These are phyloP conservation scores for Trichosanthes cucumerina DNA, from an alignment of 306 rosid species.

Conservation along the genomic window DNA sequence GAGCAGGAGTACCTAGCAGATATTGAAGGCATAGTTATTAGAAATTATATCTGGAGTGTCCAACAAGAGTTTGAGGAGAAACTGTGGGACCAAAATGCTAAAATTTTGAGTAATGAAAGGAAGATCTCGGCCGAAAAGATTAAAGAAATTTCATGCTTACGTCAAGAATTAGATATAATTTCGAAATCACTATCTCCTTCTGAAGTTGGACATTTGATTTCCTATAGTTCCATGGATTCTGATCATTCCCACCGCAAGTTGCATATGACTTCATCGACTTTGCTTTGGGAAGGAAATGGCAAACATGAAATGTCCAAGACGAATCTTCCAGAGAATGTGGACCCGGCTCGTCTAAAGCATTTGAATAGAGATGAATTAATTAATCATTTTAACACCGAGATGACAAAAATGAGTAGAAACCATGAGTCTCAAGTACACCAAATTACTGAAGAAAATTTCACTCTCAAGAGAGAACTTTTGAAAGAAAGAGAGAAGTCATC, in stretches of 20 bases:
- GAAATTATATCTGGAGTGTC: slow-evolving; percentile 36
- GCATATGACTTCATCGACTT: slow-evolving; percentile 19
- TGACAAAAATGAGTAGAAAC: slow-evolving; percentile 65
- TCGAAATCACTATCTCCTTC: slow-evolving; percentile 34
- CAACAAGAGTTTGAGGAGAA: slow-evolving; percentile 45
- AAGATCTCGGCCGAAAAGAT: slow-evolving; percentile 34
- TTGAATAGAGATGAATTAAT: slow-evolving; percentile 42
- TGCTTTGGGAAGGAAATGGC: slow-evolving; percentile 49
- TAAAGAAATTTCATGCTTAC: slow-evolving; percentile 51
- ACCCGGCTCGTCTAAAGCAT: slow-evolving; percentile 32
- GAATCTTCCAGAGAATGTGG: slow-evolving; percentile 31
- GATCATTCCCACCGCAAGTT: slow-evolving; percentile 36
- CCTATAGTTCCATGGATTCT: slow-evolving; percentile 60
- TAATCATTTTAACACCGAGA: slow-evolving; percentile 29
- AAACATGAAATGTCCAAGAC: slow-evolving; percentile 38
- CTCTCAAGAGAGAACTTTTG: slow-evolving; percentile 43
- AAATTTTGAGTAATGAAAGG: slow-evolving; percentile 20
- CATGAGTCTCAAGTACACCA: slow-evolving; percentile 66
- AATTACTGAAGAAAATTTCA: slow-evolving; percentile 49
- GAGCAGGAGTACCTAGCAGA: slow-evolving; percentile 59
- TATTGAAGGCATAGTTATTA: slow-evolving; percentile 51
- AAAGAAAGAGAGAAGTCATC: slow-evolving; percentile 39
- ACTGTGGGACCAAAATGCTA: slow-evolving; percentile 21
- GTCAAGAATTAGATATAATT: slow-evolving; percentile 52
- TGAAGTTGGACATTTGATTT: slow-evolving; percentile 52